These are phyloP conservation scores for Pseudocercospora cruenta DNA, from an alignment of 2,329 filamentous ascomycete species.

Conservation along the genomic window DNA sequence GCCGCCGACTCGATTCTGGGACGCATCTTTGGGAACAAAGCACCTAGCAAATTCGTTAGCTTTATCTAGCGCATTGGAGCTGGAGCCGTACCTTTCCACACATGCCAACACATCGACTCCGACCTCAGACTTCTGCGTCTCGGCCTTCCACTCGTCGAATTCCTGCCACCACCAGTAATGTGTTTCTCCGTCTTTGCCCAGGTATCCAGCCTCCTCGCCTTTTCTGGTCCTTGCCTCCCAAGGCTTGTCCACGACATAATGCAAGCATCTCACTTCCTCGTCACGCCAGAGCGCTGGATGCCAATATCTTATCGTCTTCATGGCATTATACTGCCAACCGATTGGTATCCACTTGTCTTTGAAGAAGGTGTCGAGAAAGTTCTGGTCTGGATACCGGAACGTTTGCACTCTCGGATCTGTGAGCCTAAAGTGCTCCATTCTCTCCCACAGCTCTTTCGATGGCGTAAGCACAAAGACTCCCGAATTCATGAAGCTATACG, in stretches of 20 bases:
- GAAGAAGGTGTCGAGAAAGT: conserved; percentile 57
- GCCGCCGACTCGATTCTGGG: conserved; percentile 1
- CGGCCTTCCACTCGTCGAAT: conserved; percentile 36
- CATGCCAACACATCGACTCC: not conserved
- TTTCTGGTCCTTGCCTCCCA: conserved; percentile 51
- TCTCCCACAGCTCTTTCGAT: conserved; percentile 41
- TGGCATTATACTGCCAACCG: conserved; percentile 57
- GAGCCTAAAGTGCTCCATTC: conserved; percentile 48
- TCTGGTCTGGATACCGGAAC: conserved; percentile 59
- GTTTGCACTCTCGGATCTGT: conserved; percentile 44
- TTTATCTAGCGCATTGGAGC: not conserved
- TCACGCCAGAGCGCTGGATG: conserved; percentile 57
- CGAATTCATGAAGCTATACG: conserved; percentile 53
- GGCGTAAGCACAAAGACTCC: conserved; percentile 58
- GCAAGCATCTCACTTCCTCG: conserved; percentile 51
- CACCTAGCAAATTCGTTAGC: not conserved
- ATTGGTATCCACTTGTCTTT: conserved; percentile 48
- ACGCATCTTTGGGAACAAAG: not conserved
- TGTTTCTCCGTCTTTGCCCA: conserved; percentile 55
- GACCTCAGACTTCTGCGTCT: conserved; percentile 1
- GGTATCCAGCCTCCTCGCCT: conserved; percentile 53
- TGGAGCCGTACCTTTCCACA: not conserved
- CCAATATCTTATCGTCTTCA: conserved; percentile 60
- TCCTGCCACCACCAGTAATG: conserved; percentile 59
- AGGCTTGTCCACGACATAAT: conserved; percentile 62